Base-by-base conservation (phyloP, 805 yeast genomes). In the Candida orba region DNA sequence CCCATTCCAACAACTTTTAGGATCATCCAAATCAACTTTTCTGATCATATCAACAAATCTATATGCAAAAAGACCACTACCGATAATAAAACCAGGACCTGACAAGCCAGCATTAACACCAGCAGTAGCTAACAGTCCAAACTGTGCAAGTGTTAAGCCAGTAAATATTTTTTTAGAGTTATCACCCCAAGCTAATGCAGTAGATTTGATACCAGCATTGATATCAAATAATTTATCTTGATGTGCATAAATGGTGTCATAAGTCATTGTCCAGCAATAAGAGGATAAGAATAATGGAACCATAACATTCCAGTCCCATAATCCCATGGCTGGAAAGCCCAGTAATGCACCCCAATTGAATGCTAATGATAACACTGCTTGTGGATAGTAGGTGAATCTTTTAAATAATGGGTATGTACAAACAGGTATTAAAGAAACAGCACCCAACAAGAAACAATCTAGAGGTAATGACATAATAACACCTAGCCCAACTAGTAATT, bases 181-280 rank as follows among this genome's bases (percentile, higher is more conserved):
- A 20, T 74, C 76, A 8, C 95, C 95, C 99, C 99, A 95, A 3
- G 85, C 90, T 52, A 93, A 72, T 8, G 99, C 99, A 1, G 98
- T 89, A 2, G 96, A 86, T 62, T 89, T 89, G 53, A 93, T 84
- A 18, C 99, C 99, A 0, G 95, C 97, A 45, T 75, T 72, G 42
- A 86, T 67, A 64, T 93, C 99, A 57, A 83, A 93, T 41, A 63
- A 66, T 66, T 93, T 93, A 64, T 93, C 99, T 66, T 93, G 99
- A 60, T 93, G 99, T 1, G 99, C 99, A 62, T 93, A 93, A 34
- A 93, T 78, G 2, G 99, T 88, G 63, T 93, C 99, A 64, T 93
- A 93, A 41, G 81, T 81, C 90, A 93, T 86, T 52, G 95, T 82
- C 99, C 99, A 93, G 43, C 82, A 71, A 58, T 81, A 84, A 37